These are phyloP conservation scores for Papiliotrema nemorosa DNA, from an alignment of 1,284 basidiomycete species.

Conservation along the genomic window DNA sequence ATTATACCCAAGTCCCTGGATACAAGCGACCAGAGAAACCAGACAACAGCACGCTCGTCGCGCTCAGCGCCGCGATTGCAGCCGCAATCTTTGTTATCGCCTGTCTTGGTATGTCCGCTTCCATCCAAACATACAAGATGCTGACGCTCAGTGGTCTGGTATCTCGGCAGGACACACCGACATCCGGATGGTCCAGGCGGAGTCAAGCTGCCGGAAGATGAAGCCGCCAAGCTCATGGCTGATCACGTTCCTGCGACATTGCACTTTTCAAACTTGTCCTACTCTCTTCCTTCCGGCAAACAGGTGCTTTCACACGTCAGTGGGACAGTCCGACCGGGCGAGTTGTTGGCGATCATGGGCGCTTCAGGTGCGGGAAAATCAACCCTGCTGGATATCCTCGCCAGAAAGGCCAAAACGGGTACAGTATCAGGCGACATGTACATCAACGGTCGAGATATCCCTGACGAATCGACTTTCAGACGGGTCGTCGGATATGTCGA, in stretches of 20 bases:
- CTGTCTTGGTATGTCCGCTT: conserved; percentile 44
- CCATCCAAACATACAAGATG: neutral
- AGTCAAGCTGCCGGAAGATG: conserved; percentile 74
- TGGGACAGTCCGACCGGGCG: conserved; percentile 78
- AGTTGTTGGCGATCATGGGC: conserved; percentile 92
- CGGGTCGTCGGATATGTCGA: conserved; percentile 91
- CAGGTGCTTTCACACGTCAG: conserved; percentile 74
- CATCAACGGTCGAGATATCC: conserved; percentile 78
- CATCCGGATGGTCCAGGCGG: conserved; percentile 63
- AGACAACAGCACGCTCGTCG: conserved; percentile 75
- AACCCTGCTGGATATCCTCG: conserved; percentile 92
- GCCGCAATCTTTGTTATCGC: conserved; percentile 57
- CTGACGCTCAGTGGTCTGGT: conserved; percentile 71
- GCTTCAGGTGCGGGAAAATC: conserved; percentile 96
- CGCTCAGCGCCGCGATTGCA: conserved; percentile 74
- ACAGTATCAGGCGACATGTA: conserved; percentile 68
- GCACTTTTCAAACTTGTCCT: conserved; percentile 81
- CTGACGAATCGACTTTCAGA: conserved; percentile 68
- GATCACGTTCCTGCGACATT: conserved; percentile 91
- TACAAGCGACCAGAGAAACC: conserved; percentile 76
- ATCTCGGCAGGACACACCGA: conserved; percentile 67
- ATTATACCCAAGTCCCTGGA: conserved; percentile 89
- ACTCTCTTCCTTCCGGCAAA: conserved; percentile 63
- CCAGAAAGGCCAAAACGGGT: conserved; percentile 81
- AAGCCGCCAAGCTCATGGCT: conserved; percentile 78